Conservation (phyloP, 306 rosid species). For the Malus orientalis region DNA sequence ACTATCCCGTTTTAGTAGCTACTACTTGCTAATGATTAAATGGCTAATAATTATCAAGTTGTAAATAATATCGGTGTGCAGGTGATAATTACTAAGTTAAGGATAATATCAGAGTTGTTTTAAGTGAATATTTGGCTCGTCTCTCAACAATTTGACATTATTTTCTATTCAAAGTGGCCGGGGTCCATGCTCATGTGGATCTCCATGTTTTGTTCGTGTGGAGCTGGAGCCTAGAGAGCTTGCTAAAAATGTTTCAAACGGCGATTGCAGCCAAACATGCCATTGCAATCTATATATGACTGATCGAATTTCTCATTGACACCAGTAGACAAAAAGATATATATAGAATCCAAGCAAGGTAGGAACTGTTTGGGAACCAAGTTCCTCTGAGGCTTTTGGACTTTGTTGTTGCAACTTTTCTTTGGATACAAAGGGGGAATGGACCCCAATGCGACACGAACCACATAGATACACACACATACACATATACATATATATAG, state of each 20-base stretch:
- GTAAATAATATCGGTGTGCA: too few species aligned
- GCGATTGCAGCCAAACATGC: conserved; percentile 18
- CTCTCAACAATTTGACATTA: too few species aligned
- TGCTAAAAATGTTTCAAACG: not conserved
- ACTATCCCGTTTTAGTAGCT: too few species aligned
- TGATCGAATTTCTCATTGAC: not conserved
- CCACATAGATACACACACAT: conserved; percentile 6
- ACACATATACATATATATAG: not conserved
- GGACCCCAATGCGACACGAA: conserved; percentile 31
- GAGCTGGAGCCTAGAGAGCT: not conserved
- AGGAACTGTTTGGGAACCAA: conserved; percentile 15
- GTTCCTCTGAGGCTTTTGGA: conserved; percentile 5
- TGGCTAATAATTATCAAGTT: too few species aligned
- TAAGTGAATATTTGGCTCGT: too few species aligned
- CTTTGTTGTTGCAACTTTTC: conserved; percentile 1
- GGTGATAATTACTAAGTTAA: not conserved
- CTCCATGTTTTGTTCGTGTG: conserved; percentile 23
- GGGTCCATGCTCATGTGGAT: conserved; percentile 19
- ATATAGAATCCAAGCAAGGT: conserved; percentile 15
- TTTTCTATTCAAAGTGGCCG: not conserved
- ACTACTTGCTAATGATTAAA: too few species aligned
- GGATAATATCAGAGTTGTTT: too few species aligned
- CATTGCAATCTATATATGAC: not conserved
- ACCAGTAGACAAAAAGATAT: not conserved
- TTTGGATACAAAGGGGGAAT: conserved; percentile 7